Evolutionary conservation across 2,329 filamentous ascomycete genomes (phyloP).

Genomic region (Orbilia ellipsospora): DNA sequence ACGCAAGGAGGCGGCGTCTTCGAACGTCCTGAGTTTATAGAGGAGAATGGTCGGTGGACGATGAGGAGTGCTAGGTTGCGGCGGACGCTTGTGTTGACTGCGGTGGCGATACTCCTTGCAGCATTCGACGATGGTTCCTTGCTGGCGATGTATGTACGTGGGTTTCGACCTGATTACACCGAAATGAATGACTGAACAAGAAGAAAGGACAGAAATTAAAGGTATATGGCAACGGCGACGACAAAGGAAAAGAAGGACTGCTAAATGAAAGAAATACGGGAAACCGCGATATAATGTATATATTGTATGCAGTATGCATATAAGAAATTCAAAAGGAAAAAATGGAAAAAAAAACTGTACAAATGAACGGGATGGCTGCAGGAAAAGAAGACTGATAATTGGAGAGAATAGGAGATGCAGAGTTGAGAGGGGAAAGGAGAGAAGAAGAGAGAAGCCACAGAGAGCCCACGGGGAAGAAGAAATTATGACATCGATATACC

Average conservation of each 20-base stretch:
- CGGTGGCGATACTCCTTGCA: constrained; percentile 40
- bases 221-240: constrained; percentile 9
- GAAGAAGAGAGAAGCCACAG: constrained; percentile 23
- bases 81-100: constrained; percentile 33
- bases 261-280: constrained; percentile 35
- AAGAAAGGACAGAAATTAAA: constrained; percentile 21
- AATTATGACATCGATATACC: constrained; percentile 52
- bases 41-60: constrained; percentile 7
- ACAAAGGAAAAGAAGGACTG: constrained; percentile 15
- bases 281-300: constrained; percentile 4
- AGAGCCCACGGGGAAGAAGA: constrained; percentile 42
- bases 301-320: constrained; percentile 7
- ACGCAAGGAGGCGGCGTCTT: constrained; percentile 53
- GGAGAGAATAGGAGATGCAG: constrained; percentile 26
- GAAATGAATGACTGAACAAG: constrained; percentile 53
- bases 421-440: constrained; percentile 14
- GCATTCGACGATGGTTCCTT: constrained; percentile 25
- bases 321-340: constrained; percentile 15
- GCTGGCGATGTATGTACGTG: constrained; percentile 12
- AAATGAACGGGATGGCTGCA: constrained; percentile 30
- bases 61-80: neutral
- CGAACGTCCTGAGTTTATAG: constrained; percentile 27
- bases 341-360: too few species aligned
- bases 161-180: constrained; percentile 32
- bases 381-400: constrained; percentile 24